These are phyloP conservation scores for Penicillium manginii DNA, from an alignment of 495 filamentous ascomycete species.

Conservation along the genomic window DNA sequence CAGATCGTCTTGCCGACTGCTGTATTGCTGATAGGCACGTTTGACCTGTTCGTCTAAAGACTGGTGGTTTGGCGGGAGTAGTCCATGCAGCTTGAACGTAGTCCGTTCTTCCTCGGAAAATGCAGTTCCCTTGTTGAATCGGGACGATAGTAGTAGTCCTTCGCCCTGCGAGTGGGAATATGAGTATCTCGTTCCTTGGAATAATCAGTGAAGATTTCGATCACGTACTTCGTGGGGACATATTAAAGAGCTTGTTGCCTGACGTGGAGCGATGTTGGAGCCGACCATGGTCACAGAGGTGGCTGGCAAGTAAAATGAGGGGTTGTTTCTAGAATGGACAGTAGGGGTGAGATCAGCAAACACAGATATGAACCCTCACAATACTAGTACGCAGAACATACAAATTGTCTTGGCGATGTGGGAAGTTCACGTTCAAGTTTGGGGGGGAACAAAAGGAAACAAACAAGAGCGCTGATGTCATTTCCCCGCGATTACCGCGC, in stretches of 20 bases:
- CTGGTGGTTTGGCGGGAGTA: constrained; percentile 73
- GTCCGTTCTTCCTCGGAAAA: constrained; percentile 70
- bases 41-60: constrained; percentile 79
- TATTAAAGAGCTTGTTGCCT: constrained; percentile 64
- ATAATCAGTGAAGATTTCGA: not conserved
- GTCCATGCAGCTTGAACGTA: constrained; percentile 69
- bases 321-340: not conserved
- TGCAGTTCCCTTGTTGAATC: constrained; percentile 84
- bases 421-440: too few species aligned
- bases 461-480: not conserved
- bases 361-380: too few species aligned
- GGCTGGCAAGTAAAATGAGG: too few species aligned
- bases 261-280: constrained; percentile 64
- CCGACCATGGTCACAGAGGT: not conserved
- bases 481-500: not conserved
- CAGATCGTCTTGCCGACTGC: constrained; percentile 58
- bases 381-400: not conserved
- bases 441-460: not conserved
- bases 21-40: constrained; percentile 82
- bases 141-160: constrained; percentile 66
- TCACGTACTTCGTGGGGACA: constrained; percentile 40
- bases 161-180: constrained; percentile 48
- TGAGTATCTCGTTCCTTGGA: not conserved
- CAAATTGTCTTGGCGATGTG: not conserved
- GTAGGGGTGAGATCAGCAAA: too few species aligned